These are phyloP conservation scores for Eucalyptus melliodora DNA, from an alignment of 345 rosid species.

Conservation along the genomic window DNA sequence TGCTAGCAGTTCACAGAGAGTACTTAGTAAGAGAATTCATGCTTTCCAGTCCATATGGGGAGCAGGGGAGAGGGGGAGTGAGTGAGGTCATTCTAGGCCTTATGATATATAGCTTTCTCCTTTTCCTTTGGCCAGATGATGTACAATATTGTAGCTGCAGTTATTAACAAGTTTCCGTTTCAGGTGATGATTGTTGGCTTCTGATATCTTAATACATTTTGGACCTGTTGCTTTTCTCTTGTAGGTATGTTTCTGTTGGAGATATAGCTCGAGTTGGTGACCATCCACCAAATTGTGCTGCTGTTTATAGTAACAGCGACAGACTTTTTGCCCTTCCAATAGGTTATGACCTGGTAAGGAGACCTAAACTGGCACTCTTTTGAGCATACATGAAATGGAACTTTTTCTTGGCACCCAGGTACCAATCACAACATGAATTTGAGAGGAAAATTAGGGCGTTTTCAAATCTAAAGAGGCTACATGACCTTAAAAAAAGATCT, in stretches of 20 bases:
- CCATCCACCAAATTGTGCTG: constrained; percentile 91
- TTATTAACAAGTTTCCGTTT: not conserved
- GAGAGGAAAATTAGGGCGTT: not conserved
- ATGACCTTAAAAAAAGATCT: not conserved
- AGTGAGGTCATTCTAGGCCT: not conserved
- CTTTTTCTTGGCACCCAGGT: not conserved
- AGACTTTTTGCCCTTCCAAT: constrained; percentile 53
- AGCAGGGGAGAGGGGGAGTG: not conserved
- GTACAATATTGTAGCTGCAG: not conserved
- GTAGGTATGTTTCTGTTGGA: constrained; percentile 75
- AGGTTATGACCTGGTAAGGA: constrained; percentile 89
- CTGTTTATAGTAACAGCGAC: constrained; percentile 46
- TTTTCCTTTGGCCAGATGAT: not conserved
- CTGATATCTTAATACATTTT: not conserved
- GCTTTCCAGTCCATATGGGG: not conserved
- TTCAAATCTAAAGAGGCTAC: not conserved
- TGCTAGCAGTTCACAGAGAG: not conserved
- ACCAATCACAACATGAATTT: not conserved
- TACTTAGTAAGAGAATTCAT: not conserved
- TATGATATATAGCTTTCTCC: not conserved
- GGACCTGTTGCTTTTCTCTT: not conserved
- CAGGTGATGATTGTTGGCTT: not conserved
- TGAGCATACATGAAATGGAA: not conserved
- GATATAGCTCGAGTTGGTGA: constrained; percentile 76
- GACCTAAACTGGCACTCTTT: not conserved